Percentiles rank a stretch among this genome's conserved stretches.
Evolutionary conservation across 257 asterid genomes (phyloP).

Genomic region (Nicotiana paniculata): DNA sequence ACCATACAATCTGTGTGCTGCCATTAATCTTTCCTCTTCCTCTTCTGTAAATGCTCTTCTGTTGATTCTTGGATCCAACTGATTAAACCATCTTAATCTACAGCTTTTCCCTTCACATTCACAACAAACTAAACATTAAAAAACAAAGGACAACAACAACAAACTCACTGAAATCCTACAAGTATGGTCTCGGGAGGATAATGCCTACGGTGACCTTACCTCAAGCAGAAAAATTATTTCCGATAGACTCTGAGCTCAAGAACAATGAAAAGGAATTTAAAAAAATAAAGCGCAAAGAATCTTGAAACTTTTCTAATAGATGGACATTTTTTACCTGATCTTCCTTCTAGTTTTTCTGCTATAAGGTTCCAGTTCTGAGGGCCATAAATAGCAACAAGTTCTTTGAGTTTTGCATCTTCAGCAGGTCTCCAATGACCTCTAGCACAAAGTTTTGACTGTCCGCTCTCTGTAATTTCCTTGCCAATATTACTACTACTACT

Average conservation of each 20-base stretch:
- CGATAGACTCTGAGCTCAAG: neutral
- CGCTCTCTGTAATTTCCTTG: conserved; percentile 23
- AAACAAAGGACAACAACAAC: too few species aligned
- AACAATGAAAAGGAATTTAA: too few species aligned
- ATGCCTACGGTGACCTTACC: too few species aligned
- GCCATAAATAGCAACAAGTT: conserved; percentile 79
- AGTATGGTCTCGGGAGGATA: too few species aligned
- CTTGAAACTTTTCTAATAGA: neutral
- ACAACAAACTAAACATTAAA: neutral
- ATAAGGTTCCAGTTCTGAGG: conserved; percentile 93
- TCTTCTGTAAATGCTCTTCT: conserved; percentile 77
- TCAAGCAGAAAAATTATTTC: neutral
- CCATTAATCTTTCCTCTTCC: conserved; percentile 82
- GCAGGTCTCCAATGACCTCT: conserved; percentile 96
- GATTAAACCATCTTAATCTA: conserved; percentile 86
- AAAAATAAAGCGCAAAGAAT: neutral
- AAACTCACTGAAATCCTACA: too few species aligned
- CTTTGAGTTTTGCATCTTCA: conserved; percentile 69
- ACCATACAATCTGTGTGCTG: conserved; percentile 83
- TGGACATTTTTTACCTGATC: conserved; percentile 47
- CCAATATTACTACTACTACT: neutral
- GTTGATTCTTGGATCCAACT: conserved; percentile 82
- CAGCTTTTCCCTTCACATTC: conserved; percentile 62
- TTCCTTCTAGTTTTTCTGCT: conserved; percentile 70
- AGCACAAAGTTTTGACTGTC: conserved; percentile 61